These are phyloP conservation scores for Vanilla planifolia DNA, from an alignment of 106 monocot genomes.

Conservation along the genomic window DNA sequence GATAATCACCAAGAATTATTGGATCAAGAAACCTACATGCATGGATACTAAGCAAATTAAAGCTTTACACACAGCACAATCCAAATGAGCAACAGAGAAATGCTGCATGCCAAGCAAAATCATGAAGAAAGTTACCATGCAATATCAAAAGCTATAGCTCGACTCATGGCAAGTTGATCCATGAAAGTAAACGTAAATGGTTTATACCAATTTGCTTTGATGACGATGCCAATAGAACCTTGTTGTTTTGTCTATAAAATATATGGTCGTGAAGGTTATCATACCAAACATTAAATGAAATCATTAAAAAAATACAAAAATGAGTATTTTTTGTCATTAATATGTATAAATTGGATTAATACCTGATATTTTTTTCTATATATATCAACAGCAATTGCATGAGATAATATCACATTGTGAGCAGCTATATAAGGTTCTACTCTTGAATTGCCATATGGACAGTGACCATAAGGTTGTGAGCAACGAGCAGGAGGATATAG, in stretches of 20 bases:
- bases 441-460: conserved; percentile 23
- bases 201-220: conserved; percentile 27
- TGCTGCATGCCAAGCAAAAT: too few species aligned
- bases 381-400: conserved; percentile 32
- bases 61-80: too few species aligned
- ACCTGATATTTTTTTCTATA: conserved; percentile 45
- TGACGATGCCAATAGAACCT: conserved; percentile 43
- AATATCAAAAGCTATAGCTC: conserved; percentile 18
- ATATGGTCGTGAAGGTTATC: too few species aligned
- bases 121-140: conserved; percentile 19
- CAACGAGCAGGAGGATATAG: conserved; percentile 39
- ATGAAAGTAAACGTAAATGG: conserved; percentile 20
- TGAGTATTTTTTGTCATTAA: too few species aligned
- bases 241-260: conserved; percentile 28
- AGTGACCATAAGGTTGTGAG: conserved; percentile 23
- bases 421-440: conserved; percentile 37
- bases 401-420: conserved; percentile 39
- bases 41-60: neutral
- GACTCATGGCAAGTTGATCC: conserved; percentile 10
- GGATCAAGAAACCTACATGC: conserved; percentile 34
- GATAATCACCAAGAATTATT: conserved; percentile 30
- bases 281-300: too few species aligned
- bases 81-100: too few species aligned
- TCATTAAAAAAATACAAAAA: too few species aligned
- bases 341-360: too few species aligned